Evolutionary conservation across 1,139 yeast genomes (phyloP), one percentile per base, ranked within the genome.

Genomic region (Protomyces lactucae-debilis): DNA sequence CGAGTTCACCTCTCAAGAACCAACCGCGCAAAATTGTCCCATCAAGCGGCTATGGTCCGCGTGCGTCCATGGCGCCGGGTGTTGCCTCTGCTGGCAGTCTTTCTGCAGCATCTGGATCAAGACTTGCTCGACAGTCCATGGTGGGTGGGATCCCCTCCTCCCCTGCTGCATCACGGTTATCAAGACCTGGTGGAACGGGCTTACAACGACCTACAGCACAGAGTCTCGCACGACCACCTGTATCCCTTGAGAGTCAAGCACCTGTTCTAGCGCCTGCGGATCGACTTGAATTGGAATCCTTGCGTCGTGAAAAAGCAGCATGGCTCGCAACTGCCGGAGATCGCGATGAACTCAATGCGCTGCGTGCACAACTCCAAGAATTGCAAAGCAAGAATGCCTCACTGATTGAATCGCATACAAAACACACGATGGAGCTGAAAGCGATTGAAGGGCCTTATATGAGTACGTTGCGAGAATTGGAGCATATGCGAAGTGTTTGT

Each of bases 361-460:
- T 52, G 35, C 57, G 57, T 8, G 40, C 18, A 14, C 57, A 59
- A 23, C 23, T 52, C 12, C 52, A 37, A 16, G 57, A 39, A 28
- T 52, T 59, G 36, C 63, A 52, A 43, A 18, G 12, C 6, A 36
- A 57, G 57, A 69, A 73, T 72, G 71, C 82, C 69, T 72, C 72
- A 74, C 57, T 85, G 76, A 69, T 77, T 65, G 83, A 79, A 64
- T 86, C 83, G 64, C 80, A 80, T 57, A 83, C 86, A 1, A 79
- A 78, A 57, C 80, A 82, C 60, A 76, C 78, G 48, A 77, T 85
- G 68, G 78, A 80, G 67, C 74, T 83, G 36, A 85, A 86, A 72
- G 84, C 87, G 55, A 85, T 83, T 68, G 93, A 87, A 61, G 83
- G 87, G 0, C 90, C 85, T 71, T 75, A 87, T 3, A 78, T 80